Percentiles rank a stretch among this genome's conserved stretches.
These are phyloP conservation scores for Zychaea mexicana DNA, from an alignment of 371 early-diverging fungal species.

Conservation along the genomic window DNA sequence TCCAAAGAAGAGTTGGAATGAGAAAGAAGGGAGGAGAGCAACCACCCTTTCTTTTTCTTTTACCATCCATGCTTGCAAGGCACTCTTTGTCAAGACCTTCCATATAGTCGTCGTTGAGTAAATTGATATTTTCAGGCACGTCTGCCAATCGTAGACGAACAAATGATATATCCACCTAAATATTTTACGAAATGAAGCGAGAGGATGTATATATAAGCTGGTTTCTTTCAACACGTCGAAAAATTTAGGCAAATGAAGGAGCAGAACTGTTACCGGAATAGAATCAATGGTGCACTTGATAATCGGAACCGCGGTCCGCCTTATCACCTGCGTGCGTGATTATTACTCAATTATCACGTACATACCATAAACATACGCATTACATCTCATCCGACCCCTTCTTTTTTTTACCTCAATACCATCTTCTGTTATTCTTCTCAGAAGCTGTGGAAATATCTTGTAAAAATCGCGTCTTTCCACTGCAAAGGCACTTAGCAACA, in stretches of 20 bases:
- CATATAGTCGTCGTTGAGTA: conserved; percentile 35
- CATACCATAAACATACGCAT: not conserved
- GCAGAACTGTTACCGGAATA: conserved; percentile 23
- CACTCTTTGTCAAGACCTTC: conserved; percentile 27
- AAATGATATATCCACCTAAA: conserved; percentile 47
- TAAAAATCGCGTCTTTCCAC: conserved; percentile 27
- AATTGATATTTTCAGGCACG: conserved; percentile 20
- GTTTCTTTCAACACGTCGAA: too few species aligned
- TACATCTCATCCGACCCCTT: too few species aligned
- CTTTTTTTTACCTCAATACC: conserved; percentile 43
- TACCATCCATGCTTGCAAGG: conserved; percentile 47
- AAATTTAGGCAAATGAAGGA: not conserved
- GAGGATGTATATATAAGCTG: not conserved
- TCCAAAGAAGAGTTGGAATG: too few species aligned
- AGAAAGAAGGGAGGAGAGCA: too few species aligned
- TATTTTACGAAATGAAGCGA: not conserved
- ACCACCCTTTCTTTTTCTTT: not conserved
- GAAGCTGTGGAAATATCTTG: conserved; percentile 14
- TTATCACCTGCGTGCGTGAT: conserved; percentile 20
- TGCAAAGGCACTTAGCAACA: conserved; percentile 22
- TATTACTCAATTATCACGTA: not conserved
- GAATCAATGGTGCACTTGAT: conserved; percentile 38
- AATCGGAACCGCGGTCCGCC: conserved; percentile 41
- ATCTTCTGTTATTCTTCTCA: conserved; percentile 10
- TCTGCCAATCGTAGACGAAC: conserved; percentile 22